Base-by-base conservation (phyloP, 1,139 yeast species). In the Candida tropicalis region DNA sequence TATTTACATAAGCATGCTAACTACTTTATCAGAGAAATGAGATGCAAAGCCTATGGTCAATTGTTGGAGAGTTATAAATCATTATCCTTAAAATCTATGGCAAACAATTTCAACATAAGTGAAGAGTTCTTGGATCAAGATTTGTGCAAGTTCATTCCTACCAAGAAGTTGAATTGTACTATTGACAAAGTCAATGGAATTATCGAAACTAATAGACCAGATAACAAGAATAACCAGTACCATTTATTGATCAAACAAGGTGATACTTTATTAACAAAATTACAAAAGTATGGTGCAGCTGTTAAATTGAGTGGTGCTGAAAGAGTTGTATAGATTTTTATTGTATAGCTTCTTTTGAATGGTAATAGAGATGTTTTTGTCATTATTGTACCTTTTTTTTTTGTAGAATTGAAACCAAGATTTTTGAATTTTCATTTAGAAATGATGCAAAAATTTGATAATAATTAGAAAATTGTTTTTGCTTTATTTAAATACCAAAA, bases 211-310 rank as follows among this genome's bases (percentile, higher is more conserved):
- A 93, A 90, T 66, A 79, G 98, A 55, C 97, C 97, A 3, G 99
- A 93, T 64, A 90, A 87, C 66, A 93, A 95, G 69, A 93, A 95
- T 62, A 87, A 88, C 45, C 98, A 93, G 66, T 95, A 91, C 65
- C 96, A 90, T 62, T 70, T 75, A 51, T 76, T 95, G 58, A 85
- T 95, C 58, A 89, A 88, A 64, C 96, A 87, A 62, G 99, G 99
- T 49, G 99, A 95, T 62, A 82, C 84, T 11, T 75, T 95, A 56
- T 81, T 95, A 65, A 93, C 99, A 24, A 93, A 93, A 66, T 77
- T 95, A 59, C 99, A 95, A 63, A 93, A 91, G 66, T 93, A 93
- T 59, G 97, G 97, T 39, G 97, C 98, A 31, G 97, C 98, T 12
- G 98, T 93, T 42, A 87, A 95, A 64, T 78, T 93, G 58, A 85